These are phyloP conservation scores for Paralagenidium karlingii DNA, from an alignment of 352 stramenopile genomes.

Conservation along the genomic window DNA sequence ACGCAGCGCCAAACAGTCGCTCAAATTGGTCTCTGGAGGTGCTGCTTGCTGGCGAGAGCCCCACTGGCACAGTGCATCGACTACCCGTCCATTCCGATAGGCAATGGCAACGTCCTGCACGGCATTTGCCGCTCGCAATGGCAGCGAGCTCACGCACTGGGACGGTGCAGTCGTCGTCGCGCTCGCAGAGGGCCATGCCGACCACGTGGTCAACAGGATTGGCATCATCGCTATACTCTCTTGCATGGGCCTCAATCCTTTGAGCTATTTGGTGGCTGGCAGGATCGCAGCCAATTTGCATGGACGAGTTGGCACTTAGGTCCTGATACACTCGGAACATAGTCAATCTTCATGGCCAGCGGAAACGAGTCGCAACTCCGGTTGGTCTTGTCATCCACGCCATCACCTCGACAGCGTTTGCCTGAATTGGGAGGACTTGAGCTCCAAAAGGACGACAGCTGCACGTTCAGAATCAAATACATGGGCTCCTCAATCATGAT, in stretches of 20 bases:
- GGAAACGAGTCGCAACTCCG: constrained; percentile 7
- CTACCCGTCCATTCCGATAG: too few species aligned
- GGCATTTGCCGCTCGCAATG: too few species aligned
- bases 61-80: too few species aligned
- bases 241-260: constrained; percentile 64
- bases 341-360: constrained; percentile 10
- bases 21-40: too few species aligned
- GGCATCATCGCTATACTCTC: constrained; percentile 53
- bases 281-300: constrained; percentile 22
- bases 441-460: constrained; percentile 52
- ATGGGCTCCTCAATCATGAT: constrained; percentile 43
- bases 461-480: constrained; percentile 78
- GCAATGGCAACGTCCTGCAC: too few species aligned
- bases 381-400: constrained; percentile 1
- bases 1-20: too few species aligned
- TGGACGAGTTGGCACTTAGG: constrained; percentile 8
- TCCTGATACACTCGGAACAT: constrained; percentile 11
- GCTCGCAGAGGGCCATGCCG: constrained; percentile 41
- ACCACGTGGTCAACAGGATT: constrained; percentile 41
- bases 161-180: constrained; percentile 36
- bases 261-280: constrained; percentile 37
- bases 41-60: too few species aligned
- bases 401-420: constrained; percentile 6
- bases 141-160: too few species aligned
- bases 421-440: constrained; percentile 9